Percentiles rank a stretch among this genome's conserved stretches.
These are phyloP conservation scores for Wickerhamomyces xylosicus DNA, from an alignment of 805 yeast species.

Conservation along the genomic window DNA sequence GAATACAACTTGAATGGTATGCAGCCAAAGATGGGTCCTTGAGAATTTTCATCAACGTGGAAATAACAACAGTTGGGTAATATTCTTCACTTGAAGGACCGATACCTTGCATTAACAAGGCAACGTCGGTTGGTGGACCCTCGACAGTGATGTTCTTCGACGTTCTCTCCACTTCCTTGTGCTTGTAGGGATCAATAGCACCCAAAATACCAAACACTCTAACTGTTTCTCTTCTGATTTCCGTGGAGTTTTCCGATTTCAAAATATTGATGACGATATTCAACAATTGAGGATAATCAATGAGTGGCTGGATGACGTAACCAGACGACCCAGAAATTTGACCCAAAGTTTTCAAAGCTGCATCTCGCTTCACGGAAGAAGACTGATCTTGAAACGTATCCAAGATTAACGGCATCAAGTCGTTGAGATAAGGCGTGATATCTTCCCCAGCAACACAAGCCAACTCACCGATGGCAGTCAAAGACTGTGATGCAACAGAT, in stretches of 20 bases:
- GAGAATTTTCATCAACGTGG: constrained; percentile 71
- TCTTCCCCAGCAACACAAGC: constrained; percentile 85
- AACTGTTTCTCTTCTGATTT: constrained; percentile 79
- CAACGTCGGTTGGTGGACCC: constrained; percentile 85
- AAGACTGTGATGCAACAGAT: constrained; percentile 78
- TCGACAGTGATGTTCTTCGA: constrained; percentile 46
- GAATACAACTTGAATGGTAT: constrained; percentile 89
- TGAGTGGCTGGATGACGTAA: constrained; percentile 85
- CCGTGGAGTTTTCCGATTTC: constrained; percentile 66
- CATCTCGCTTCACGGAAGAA: constrained; percentile 77
- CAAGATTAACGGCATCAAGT: constrained; percentile 78
- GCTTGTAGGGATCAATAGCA: constrained; percentile 93
- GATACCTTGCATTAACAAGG: constrained; percentile 84
- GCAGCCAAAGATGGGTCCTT: constrained; percentile 77
- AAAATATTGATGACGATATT: constrained; percentile 75
- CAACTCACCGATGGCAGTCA: constrained; percentile 81
- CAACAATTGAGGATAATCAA: constrained; percentile 84
- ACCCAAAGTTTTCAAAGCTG: constrained; percentile 81
- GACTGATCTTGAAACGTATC: constrained; percentile 90
- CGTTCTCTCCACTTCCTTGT: constrained; percentile 77
- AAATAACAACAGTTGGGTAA: constrained; percentile 90
- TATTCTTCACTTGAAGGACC: constrained; percentile 90
- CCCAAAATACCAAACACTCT: constrained; percentile 87
- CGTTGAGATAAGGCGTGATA: constrained; percentile 58
- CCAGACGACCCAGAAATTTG: constrained; percentile 88